Base-by-base conservation (phyloP, 2,329 filamentous ascomycete species). In the Fusarium piperis region DNA sequence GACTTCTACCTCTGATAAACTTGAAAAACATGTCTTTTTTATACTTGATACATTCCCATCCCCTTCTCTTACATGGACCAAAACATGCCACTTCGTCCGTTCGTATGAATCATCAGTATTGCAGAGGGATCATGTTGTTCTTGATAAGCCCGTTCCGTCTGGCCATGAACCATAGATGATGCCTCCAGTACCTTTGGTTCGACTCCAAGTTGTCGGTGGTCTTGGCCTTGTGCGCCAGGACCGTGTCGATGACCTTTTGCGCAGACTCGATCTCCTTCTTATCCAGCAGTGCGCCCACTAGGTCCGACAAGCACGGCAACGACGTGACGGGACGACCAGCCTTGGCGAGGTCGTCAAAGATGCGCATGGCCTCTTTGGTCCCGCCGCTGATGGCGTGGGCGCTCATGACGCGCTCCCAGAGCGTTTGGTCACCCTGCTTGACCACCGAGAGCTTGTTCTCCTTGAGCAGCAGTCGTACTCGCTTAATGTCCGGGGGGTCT, bases 401-500 rank as follows among this genome's bases (percentile, higher is more conserved):
- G 76, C 90, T 88, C 70, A 94, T 87, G 67, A 92, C 84, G 59
- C 91, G 87, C 79, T 93, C 91, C 86, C 91, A 94, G 73, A 94
- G 89, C 15, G 91, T 85, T 67, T 85, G 84, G 78, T 94, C 92
- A 60, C 81, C 81, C 53, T 78, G 68, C 7, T 67, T 58, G 53
- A 81, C 74, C 64, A 62, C 72, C 3, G 62, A 70, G 68, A 87
- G 81, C 26, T 88, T 81, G 65, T 85, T 83, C 76, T 92, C 88
- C 23, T 84, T 81, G 20, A 94, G 88, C 4, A 95, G 82, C 0
- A 79, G 78, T 38, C 89, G 86, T n/a, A 93, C 86, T 15, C 88
- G 87, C 2, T 81, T 79, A 32, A 93, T 81, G 72, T 92, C 85
- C 0, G 91, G 89, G 3, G 89, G 88, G 1, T 81, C 68, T 57